Evolutionary conservation across 108 stramenopile genomes (phyloP).

Genomic region (Fragilaria radians): DNA sequence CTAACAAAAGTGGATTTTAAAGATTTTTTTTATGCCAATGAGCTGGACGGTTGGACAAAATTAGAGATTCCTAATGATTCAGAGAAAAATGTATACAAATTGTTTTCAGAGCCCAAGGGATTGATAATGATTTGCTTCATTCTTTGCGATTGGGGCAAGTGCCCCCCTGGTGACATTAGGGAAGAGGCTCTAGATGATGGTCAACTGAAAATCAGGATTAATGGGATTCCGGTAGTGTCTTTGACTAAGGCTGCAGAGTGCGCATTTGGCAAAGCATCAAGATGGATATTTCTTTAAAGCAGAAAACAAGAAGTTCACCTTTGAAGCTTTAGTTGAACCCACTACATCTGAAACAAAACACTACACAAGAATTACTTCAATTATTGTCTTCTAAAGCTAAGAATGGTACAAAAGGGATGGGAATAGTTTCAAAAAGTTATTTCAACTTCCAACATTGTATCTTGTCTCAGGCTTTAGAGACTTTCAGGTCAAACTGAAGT

Average conservation of each 20-base stretch:
- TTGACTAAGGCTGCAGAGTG: constrained; percentile 4
- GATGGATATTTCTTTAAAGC: constrained; percentile 11
- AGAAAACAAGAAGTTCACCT: background rate
- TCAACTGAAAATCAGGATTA: constrained; percentile 20
- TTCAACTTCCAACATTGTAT: background rate
- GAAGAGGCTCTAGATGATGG: constrained; percentile 7
- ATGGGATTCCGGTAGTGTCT: constrained; percentile 10
- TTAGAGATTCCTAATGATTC: constrained; percentile 34
- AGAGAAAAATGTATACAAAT: constrained; percentile 12
- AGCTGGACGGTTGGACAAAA: constrained; percentile 16
- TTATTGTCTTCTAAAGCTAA: background rate
- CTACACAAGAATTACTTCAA: background rate
- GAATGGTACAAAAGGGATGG: too few species aligned
- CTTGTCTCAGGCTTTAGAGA: background rate
- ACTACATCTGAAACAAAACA: background rate
- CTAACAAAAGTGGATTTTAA: constrained; percentile 29
- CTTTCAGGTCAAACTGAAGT: background rate
- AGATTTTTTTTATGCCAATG: constrained; percentile 29
- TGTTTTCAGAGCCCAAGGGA: constrained; percentile 12
- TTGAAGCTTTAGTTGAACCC: background rate
- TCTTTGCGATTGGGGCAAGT: constrained; percentile 24
- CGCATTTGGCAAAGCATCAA: background rate
- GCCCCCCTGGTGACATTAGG: constrained; percentile 12
- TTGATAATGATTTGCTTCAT: constrained; percentile 18
- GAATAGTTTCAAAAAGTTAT: too few species aligned